These are phyloP conservation scores for Mrakia blollopis DNA, from an alignment of 768 basidiomycete genomes.

Conservation along the genomic window DNA sequence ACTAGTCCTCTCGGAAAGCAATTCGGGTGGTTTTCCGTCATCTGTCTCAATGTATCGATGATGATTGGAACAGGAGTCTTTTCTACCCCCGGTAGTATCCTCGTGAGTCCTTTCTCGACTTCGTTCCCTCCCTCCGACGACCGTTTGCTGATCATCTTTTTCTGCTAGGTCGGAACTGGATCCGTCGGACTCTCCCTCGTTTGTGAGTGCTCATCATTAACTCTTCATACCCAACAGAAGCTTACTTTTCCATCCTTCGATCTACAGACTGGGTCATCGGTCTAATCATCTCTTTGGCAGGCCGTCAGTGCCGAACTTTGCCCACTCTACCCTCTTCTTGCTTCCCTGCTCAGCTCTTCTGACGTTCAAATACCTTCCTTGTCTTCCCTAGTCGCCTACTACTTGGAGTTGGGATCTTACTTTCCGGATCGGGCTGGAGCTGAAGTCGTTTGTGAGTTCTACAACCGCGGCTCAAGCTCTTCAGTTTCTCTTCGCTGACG, in stretches of 20 bases:
- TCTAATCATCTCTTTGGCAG: slow-evolving; percentile 17
- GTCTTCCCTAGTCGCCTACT: neutral
- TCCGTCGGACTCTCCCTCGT: slow-evolving; percentile 30
- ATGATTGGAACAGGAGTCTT: slow-evolving; percentile 33
- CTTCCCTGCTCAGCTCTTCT: too few relatives aligned
- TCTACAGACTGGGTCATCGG: slow-evolving; percentile 28
- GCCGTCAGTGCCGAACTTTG: neutral
- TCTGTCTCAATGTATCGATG: too few relatives aligned
- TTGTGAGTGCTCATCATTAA: neutral
- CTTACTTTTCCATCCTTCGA: neutral
- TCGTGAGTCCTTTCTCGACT: neutral
- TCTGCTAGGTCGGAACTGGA: neutral
- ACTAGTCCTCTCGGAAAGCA: too few relatives aligned
- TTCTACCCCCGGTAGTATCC: slow-evolving; percentile 24
- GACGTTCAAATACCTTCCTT: too few relatives aligned
- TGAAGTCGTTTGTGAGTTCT: slow-evolving; percentile 16
- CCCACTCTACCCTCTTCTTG: too few relatives aligned
- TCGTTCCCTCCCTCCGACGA: too few relatives aligned
- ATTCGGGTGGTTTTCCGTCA: too few relatives aligned
- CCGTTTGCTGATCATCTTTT: too few relatives aligned
- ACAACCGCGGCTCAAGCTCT: too few relatives aligned
- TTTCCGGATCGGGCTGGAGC: slow-evolving; percentile 32
- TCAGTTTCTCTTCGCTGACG: too few relatives aligned
- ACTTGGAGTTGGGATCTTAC: slow-evolving; percentile 28
- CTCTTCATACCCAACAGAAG: neutral